phyloP scores from a whole-genome alignment of 805 yeast genomes.

The Nakazawaea ambrosiae region DNA sequence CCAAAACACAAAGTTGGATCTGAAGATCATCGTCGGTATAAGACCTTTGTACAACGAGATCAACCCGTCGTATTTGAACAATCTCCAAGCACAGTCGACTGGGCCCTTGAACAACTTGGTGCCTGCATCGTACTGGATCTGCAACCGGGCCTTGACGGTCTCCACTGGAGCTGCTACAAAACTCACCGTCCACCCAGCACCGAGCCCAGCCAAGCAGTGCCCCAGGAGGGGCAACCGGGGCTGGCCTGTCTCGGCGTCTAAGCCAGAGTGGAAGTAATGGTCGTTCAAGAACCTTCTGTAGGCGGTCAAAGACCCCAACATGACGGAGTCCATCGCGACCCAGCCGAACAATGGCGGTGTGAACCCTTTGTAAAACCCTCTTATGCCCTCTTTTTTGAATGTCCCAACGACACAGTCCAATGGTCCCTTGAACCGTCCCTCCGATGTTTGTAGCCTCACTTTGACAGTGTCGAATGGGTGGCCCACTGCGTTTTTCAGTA shows the following conservation, averaged over 20 bases:
- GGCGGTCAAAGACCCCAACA: constrained; percentile 80
- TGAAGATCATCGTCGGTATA: constrained; percentile 78
- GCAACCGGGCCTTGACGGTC: constrained; percentile 80
- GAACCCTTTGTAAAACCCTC: constrained; percentile 83
- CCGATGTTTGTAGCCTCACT: constrained; percentile 74
- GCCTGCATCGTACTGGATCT: constrained; percentile 80
- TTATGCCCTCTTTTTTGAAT: constrained; percentile 61
- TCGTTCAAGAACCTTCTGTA: constrained; percentile 65
- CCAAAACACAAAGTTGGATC: constrained; percentile 84
- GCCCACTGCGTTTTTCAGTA: constrained; percentile 83
- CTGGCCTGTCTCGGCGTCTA: constrained; percentile 31
- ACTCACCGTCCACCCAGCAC: constrained; percentile 90
- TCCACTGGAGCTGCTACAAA: constrained; percentile 96
- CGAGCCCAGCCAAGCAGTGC: constrained; percentile 65
- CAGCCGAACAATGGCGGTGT: constrained; percentile 92
- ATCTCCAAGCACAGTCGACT: constrained; percentile 58
- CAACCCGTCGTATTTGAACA: constrained; percentile 55
- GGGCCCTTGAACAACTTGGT: constrained; percentile 71
- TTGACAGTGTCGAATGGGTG: constrained; percentile 92
- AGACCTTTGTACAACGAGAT: constrained; percentile 76
- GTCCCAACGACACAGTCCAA: constrained; percentile 75
- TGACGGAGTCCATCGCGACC: constrained; percentile 89
- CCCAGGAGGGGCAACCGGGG: constrained; percentile 64
- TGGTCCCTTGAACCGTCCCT: constrained; percentile 73
- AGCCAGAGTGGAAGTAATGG: constrained; percentile 38